Base-by-base conservation (phyloP, 345 rosid genomes). In the Heritiera littoralis region DNA sequence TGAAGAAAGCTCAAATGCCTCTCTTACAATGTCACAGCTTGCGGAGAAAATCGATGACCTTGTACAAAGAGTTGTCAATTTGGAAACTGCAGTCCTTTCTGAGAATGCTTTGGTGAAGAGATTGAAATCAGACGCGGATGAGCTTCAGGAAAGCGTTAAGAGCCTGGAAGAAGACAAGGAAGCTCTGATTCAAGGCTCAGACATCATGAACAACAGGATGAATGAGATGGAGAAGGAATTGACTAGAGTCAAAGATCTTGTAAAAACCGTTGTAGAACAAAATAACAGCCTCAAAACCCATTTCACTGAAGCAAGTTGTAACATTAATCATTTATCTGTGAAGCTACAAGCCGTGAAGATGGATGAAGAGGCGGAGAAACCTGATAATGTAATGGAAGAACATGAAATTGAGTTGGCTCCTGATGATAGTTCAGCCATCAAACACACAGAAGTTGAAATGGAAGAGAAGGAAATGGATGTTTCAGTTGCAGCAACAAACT, bases 31-130 rank as follows among this genome's bases (percentile, higher is more conserved):
- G 65, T 79, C 84, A 49, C 84, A 89, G 75, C 80, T 93, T 70
- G 97, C 86, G 0, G 96, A 89, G 75, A 95, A 84, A 76, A 88
- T 95, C 38, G 93, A 95, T 76, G 89, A 89, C 76, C 92, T 93
- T 76, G 97, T 89, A n/a, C 89, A 91, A 4, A 92, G 86, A 80
- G 92, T 94, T 49, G 89, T 86, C 54, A 80, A 75, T 40, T 80
- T 92, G 83, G 97, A 94, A 81, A 84, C 86, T 11, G 82, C 78
- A 7, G 88, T 89, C 30, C 86, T 89, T 7, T 90, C 97, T 80
- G 95, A 95, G 75, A 77, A 74, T 61, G 89, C 97, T 61, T 69
- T 86, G 82, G 89, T 95, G 40, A 85, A 81, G 81, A 87, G 86
- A 72, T 78, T 92, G 65, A 87, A 85, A 83, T 85, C 90, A 59